phyloP scores from a whole-genome alignment of 1,284 basidiomycete genomes.

The Ustilago tritici region DNA sequence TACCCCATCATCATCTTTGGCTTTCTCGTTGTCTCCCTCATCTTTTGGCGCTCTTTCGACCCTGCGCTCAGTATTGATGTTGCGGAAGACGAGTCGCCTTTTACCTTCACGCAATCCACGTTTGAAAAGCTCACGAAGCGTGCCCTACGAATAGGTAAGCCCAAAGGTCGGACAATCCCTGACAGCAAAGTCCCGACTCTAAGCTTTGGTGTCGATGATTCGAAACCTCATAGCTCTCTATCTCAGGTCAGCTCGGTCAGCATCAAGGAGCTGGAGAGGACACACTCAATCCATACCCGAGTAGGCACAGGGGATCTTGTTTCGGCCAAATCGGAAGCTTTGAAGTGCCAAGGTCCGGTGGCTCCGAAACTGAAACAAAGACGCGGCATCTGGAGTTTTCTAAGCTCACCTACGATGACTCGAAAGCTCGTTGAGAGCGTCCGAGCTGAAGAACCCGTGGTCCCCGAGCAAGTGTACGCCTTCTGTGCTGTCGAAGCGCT shows the following conservation, averaged over 20 bases:
- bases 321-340: background rate
- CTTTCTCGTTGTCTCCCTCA: conserved; percentile 12
- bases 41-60: conserved; percentile 37
- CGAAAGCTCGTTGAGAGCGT: background rate
- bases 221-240: background rate
- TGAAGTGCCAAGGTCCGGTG: background rate
- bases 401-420: background rate
- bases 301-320: background rate
- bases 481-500: background rate
- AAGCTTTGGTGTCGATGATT: background rate
- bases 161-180: background rate
- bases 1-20: conserved; percentile 18
- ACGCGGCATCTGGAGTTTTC: conserved; percentile 1
- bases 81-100: conserved; percentile 11
- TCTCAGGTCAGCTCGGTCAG: background rate
- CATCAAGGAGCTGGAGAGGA: background rate
- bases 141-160: background rate
- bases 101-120: conserved; percentile 1
- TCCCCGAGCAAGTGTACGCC: background rate
- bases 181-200: background rate
- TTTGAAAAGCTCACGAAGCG: background rate
- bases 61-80: conserved; percentile 44
- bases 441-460: background rate
- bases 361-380: background rate
- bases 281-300: background rate